Evolutionary conservation across 2,329 filamentous ascomycete genomes (phyloP), one percentile per base, ranked within the genome.

Genomic region (Penicillium sp.): DNA sequence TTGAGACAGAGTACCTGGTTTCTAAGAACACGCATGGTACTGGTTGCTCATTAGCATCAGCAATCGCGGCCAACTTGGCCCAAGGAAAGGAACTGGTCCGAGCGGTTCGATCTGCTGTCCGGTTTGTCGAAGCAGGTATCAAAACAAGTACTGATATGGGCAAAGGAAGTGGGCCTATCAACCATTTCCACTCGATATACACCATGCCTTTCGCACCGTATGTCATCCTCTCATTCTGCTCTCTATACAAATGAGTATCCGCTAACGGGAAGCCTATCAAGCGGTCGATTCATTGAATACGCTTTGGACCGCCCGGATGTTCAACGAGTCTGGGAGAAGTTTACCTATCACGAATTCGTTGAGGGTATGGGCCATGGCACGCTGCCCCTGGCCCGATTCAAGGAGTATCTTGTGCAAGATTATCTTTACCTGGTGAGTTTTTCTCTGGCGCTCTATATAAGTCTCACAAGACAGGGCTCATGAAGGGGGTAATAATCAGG

Each of bases 1-100:
- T 96, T 42, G 81, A 91, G 69, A 89, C 84, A 32, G 78, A 80
- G 4, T 97, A 88, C 66, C 79, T 90, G 56, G 74, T 79, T 8
- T 91, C 88, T 7, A 87, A 79, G 53, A 93, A 93, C 66, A 97
- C 93, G 0, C 94, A 99, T 65, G 94, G 94, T 1, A 97, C 94
- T 0, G 94, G 94, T 3, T 99, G 94, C 68, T 95, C 91, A 8
- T 80, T 97, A 53, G 94, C 94, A 33, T 96, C 84, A 34, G 84
- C 85, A 5, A 85, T 88, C 60, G 83, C 85, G 1, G 84, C 81
- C 46, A 85, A 86, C 55, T 70, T 88, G 12, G 81, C 83, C 3
- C 68, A 68, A 3, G 80, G 78, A 0, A 73, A 78, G 55, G 67
- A 71, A 40, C 68, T 84, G 47, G 66, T 70, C 10, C 71, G 75